Evolutionary conservation across 2,329 filamentous ascomycete species (phyloP).

Genomic region (Stachybotrys elegans): DNA sequence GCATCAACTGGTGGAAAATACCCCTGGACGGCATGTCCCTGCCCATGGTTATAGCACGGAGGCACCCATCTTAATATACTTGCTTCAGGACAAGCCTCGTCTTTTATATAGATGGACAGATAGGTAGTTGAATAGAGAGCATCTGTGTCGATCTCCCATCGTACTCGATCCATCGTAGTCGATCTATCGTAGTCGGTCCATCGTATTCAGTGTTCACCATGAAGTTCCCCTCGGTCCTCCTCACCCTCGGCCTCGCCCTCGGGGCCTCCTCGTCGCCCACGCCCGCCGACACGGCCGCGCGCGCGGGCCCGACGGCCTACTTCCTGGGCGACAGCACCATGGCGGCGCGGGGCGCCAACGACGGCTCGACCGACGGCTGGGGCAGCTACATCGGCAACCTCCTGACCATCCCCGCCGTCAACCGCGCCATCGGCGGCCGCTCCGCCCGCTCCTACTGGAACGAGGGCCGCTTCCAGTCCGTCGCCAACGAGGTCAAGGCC

Average conservation of each 20-base stretch:
- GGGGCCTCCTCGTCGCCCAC: conserved; percentile 4
- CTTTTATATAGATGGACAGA: too few relatives aligned
- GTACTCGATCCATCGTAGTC: too few relatives aligned
- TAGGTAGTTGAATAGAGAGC: too few relatives aligned
- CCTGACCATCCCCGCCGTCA: conserved; percentile 40
- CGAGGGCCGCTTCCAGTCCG: conserved; percentile 58
- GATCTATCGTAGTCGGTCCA: too few relatives aligned
- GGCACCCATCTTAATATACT: too few relatives aligned
- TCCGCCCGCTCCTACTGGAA: conserved; percentile 62
- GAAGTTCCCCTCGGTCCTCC: conserved; percentile 15
- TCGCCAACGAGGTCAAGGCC: conserved; percentile 45
- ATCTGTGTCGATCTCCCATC: too few relatives aligned
- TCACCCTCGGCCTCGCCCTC: conserved; percentile 12
- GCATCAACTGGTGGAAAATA: too few relatives aligned
- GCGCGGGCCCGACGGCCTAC: conserved; percentile 36
- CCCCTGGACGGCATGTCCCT: too few relatives aligned
- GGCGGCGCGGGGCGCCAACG: conserved; percentile 33
- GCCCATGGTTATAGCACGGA: too few relatives aligned
- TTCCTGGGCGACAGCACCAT: conserved; percentile 60
- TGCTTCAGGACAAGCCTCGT: too few relatives aligned
- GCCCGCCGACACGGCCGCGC: conserved; percentile 6
- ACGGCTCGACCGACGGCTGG: conserved; percentile 49
- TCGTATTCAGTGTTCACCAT: too few relatives aligned
- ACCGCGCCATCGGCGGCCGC: conserved; percentile 61
- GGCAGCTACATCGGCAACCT: conserved; percentile 54